Conservation (phyloP, 2,329 filamentous ascomycete genomes). For the Dothideomycetes sp. region DNA sequence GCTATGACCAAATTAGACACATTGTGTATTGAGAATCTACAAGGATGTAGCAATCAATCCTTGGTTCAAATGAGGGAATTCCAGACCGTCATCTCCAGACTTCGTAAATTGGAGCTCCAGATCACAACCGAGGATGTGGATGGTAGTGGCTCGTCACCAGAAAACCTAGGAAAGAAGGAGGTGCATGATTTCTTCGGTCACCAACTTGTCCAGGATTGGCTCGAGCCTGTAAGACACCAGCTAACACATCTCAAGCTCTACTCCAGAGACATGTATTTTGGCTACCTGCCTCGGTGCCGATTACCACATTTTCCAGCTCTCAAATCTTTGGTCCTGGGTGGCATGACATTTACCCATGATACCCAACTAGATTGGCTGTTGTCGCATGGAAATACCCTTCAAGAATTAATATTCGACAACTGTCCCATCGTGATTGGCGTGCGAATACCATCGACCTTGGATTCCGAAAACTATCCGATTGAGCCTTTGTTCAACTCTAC, state of each 20-base stretch:
- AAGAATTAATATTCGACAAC: conserved; percentile 36
- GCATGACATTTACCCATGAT: conserved; percentile 36
- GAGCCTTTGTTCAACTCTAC: conserved; percentile 9
- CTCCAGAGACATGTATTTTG: conserved; percentile 28
- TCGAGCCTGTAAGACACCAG: conserved; percentile 18
- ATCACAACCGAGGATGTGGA: conserved; percentile 20
- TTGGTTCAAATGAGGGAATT: conserved; percentile 18
- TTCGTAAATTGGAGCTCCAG: conserved; percentile 18
- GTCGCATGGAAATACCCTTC: conserved; percentile 30
- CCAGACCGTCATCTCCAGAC: conserved; percentile 13
- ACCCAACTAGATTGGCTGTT: conserved; percentile 41
- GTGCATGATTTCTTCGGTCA: conserved; percentile 19
- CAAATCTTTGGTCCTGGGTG: conserved; percentile 32
- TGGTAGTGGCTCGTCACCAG: conserved; percentile 12
- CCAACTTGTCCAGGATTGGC: conserved; percentile 18
- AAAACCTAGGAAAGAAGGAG: conserved; percentile 14
- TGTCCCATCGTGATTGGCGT: conserved; percentile 26
- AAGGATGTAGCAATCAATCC: conserved; percentile 15
- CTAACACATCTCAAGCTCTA: conserved; percentile 34
- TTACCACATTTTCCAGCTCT: conserved; percentile 33
- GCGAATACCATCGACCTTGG: background rate
- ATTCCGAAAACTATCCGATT: conserved; percentile 7
- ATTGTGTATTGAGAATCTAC: conserved; percentile 21
- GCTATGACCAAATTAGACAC: conserved; percentile 12
- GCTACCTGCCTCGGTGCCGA: conserved; percentile 34